Percentiles rank a stretch among this genome's conserved stretches.
Conservation (phyloP, 2,329 filamentous ascomycete species). For the Stachybotrys echinatus region DNA sequence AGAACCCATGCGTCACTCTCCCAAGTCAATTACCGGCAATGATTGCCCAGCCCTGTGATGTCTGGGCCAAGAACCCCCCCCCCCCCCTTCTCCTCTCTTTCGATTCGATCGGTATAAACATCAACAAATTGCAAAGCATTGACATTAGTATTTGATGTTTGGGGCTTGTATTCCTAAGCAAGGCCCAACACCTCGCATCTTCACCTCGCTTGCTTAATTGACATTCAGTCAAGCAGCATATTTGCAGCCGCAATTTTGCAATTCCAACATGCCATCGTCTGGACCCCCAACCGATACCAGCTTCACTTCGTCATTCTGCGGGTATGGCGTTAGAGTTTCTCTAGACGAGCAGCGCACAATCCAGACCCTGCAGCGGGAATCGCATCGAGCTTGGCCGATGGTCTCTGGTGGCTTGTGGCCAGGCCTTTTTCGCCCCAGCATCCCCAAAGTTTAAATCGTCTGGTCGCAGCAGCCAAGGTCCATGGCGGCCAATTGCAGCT, state of each 20-base stretch:
- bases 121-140: too few species aligned
- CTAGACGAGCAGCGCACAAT: not conserved
- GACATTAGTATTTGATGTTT: too few species aligned
- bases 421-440: not conserved
- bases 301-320: not conserved
- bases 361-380: not conserved
- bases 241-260: not conserved
- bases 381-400: not conserved
- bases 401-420: not conserved
- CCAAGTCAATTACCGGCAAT: too few species aligned
- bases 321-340: not conserved
- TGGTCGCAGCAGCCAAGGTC: not conserved
- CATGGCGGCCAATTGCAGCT: too few species aligned
- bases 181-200: too few species aligned
- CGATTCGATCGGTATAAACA: too few species aligned
- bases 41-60: too few species aligned
- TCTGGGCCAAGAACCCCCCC: too few species aligned
- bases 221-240: too few species aligned
- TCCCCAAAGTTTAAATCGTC: not conserved
- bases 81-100: too few species aligned
- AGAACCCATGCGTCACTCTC: not conserved
- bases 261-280: not conserved
- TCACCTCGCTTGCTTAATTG: too few species aligned
- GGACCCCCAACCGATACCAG: not conserved
- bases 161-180: too few species aligned